Evolutionary conservation across 75 land plant species (phyloP).

Genomic region (Sequoia sempervirens): DNA sequence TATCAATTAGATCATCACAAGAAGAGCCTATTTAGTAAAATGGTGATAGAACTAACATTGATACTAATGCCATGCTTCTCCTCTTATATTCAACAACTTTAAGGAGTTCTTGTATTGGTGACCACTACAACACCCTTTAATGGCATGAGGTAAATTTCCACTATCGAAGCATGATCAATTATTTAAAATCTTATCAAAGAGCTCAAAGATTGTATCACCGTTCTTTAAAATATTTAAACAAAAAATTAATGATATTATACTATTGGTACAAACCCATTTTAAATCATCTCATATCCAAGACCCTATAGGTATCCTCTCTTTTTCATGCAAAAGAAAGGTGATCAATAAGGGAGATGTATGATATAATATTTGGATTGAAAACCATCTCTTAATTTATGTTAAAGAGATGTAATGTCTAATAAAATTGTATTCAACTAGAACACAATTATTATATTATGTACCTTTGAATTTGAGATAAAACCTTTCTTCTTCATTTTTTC

Average conservation of each 20-base stretch:
- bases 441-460: no score
- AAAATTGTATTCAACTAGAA: no score
- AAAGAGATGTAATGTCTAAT: no score
- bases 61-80: slow-evolving; percentile 25
- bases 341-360: slow-evolving; percentile 43
- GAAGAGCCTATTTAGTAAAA: slow-evolving; percentile 28
- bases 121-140: slow-evolving; percentile 32
- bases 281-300: slow-evolving; percentile 38
- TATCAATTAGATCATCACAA: no score
- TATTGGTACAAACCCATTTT: slow-evolving; percentile 24
- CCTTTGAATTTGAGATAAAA: no score
- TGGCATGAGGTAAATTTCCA: slow-evolving; percentile 34
- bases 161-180: slow-evolving; percentile 31
- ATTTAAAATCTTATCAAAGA: slow-evolving; percentile 35
- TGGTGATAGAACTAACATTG: slow-evolving; percentile 16
- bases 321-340: slow-evolving; percentile 42
- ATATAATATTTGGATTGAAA: slow-evolving; percentile 28
- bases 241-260: slow-evolving; percentile 41
- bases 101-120: slow-evolving; percentile 33
- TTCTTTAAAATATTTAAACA: slow-evolving; percentile 19
- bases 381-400: no score
- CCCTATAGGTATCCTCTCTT: slow-evolving; percentile 30
- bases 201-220: slow-evolving; percentile 25
- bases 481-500: no score
- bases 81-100: slow-evolving; percentile 43